Evolutionary conservation across 1,284 basidiomycete genomes (phyloP).

Genomic region (Pisolithus thermaeus): DNA sequence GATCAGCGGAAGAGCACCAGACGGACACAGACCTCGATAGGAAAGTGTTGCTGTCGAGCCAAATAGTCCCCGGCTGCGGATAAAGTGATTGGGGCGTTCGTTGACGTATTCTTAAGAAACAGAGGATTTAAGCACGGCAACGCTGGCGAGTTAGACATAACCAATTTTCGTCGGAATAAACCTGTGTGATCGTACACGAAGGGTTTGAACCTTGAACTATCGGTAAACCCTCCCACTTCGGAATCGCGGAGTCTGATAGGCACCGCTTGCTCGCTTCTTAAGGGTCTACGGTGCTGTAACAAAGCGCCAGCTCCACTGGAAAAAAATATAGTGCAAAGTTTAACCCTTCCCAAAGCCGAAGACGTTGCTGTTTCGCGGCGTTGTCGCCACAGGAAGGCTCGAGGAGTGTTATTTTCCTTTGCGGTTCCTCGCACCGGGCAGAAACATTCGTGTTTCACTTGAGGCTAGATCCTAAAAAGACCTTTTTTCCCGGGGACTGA

Average conservation of each 20-base stretch:
- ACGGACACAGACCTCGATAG: constrained; percentile 25
- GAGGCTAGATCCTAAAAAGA: constrained; percentile 20
- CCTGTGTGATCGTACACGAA: background rate
- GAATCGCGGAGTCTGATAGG: background rate
- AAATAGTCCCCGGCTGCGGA: constrained; percentile 18
- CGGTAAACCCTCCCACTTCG: background rate
- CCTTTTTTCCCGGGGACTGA: constrained; percentile 22
- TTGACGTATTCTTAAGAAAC: constrained; percentile 20
- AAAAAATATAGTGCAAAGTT: background rate
- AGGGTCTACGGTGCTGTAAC: background rate
- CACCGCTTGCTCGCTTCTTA: background rate
- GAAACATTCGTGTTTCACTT: constrained; percentile 19
- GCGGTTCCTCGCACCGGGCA: background rate
- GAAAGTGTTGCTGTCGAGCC: constrained; percentile 8
- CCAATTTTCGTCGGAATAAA: constrained; percentile 15
- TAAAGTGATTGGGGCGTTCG: constrained; percentile 22
- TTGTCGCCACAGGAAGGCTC: constrained; percentile 13
- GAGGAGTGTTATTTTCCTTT: background rate
- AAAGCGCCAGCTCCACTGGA: background rate
- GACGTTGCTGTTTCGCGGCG: background rate
- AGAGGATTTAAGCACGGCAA: constrained; percentile 29
- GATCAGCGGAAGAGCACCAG: constrained; percentile 22
- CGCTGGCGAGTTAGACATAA: constrained; percentile 16
- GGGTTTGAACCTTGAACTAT: background rate
- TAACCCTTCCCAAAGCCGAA: background rate